Evolutionary conservation across 1,284 basidiomycete species (phyloP).

Genomic region (Rhizoctonia solani): DNA sequence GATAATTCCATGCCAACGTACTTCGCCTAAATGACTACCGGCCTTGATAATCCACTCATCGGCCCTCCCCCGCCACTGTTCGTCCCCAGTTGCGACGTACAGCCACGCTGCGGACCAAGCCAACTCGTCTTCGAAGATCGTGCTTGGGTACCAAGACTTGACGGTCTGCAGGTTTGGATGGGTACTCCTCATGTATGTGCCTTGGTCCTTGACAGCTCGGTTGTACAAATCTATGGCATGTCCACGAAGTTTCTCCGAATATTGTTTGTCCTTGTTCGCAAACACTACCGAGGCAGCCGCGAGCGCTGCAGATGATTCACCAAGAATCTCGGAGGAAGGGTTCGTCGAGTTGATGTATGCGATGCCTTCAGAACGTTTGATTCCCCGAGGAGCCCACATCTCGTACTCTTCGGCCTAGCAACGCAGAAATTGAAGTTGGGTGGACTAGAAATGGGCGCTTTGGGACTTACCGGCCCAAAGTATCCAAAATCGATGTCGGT

Average conservation of each 20-base stretch:
- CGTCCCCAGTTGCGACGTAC: constrained; percentile 31
- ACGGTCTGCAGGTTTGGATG: constrained; percentile 32
- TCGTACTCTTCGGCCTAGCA: constrained; percentile 34
- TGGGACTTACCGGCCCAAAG: constrained; percentile 30
- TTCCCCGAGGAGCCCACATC: constrained; percentile 28
- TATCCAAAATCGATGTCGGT: constrained; percentile 36
- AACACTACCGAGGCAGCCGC: constrained; percentile 32
- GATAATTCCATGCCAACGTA: neutral
- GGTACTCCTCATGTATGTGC: constrained; percentile 25
- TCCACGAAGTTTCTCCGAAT: constrained; percentile 27
- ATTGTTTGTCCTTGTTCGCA: constrained; percentile 16
- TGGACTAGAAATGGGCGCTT: neutral
- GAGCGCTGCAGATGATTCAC: constrained; percentile 31
- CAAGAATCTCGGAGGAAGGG: constrained; percentile 35
- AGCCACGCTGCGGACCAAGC: constrained; percentile 33
- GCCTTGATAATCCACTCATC: constrained; percentile 31
- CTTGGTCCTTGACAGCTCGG: constrained; percentile 20
- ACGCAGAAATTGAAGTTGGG: neutral
- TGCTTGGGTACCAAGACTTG: constrained; percentile 34
- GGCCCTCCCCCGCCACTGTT: constrained; percentile 1
- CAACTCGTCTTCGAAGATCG: constrained; percentile 31
- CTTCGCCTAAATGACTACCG: constrained; percentile 18
- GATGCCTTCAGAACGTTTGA: constrained; percentile 25
- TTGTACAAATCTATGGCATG: constrained; percentile 33
- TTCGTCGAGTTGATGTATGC: constrained; percentile 36